Conservation (phyloP, 768 basidiomycete genomes). For the Boletus patriciae region DNA sequence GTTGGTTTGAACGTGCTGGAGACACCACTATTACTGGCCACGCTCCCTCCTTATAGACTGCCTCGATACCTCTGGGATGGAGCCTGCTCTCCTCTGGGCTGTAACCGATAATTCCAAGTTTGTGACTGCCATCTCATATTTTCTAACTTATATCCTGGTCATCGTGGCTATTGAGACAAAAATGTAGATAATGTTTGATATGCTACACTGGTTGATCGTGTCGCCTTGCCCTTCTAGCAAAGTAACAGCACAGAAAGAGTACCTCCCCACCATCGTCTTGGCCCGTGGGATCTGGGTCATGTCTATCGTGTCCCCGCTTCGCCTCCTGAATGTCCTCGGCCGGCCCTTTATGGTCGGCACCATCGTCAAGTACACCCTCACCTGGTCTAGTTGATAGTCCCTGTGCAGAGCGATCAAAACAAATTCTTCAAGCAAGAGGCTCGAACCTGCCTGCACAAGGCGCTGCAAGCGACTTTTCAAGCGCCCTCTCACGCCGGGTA, state of each 20-base stretch:
- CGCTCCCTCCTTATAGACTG: not conserved
- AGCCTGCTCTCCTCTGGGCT: not conserved
- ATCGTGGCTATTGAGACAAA: slow-evolving; percentile 1
- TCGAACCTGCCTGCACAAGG: slow-evolving; percentile 16
- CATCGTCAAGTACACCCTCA: not conserved
- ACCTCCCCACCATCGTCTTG: slow-evolving; percentile 21
- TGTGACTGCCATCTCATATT: not conserved
- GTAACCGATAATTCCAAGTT: not conserved
- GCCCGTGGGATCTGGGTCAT: not conserved
- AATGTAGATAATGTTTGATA: not conserved
- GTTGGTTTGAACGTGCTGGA: slow-evolving; percentile 2
- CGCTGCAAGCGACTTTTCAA: slow-evolving; percentile 14
- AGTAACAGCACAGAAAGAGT: slow-evolving; percentile 29
- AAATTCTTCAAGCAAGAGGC: not conserved
- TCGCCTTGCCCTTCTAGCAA: slow-evolving; percentile 17
- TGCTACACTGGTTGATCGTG: slow-evolving; percentile 6
- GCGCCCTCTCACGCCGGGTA: not conserved
- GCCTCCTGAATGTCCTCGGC: not conserved
- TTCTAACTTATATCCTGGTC: not conserved
- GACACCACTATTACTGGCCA: not conserved
- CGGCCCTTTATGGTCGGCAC: not conserved
- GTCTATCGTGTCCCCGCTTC: not conserved
- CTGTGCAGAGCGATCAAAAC: slow-evolving; percentile 11
- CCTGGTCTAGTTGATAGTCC: not conserved
- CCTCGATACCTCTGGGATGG: not conserved